Conservation (phyloP, 371 early-diverging fungal species). For the Mucor mucedo region DNA sequence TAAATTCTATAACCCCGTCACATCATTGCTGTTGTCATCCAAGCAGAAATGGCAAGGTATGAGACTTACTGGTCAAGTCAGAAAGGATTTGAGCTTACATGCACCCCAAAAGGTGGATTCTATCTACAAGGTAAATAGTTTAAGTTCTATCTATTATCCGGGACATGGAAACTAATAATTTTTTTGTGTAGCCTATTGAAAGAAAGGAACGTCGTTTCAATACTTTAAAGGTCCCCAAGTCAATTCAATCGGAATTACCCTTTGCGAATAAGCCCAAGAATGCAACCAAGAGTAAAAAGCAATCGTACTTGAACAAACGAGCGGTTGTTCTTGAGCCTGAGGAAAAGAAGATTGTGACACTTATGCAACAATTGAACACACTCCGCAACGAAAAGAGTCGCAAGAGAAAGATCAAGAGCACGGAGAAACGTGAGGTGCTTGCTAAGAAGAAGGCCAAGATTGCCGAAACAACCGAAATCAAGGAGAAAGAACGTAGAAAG, state of each 20-base stretch:
- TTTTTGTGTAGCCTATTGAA: constrained; percentile 68
- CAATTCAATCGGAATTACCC: constrained; percentile 84
- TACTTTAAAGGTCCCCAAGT: constrained; percentile 81
- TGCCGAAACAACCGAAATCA: constrained; percentile 47
- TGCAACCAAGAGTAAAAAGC: constrained; percentile 49
- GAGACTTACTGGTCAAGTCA: constrained; percentile 89
- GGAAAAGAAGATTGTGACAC: constrained; percentile 81
- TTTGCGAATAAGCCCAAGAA: constrained; percentile 91
- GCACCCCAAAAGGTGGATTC: constrained; percentile 83
- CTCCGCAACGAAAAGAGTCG: constrained; percentile 82
- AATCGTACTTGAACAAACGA: constrained; percentile 66
- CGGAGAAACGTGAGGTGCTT: constrained; percentile 48
- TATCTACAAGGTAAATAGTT: constrained; percentile 67
- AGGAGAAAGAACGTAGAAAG: constrained; percentile 54
- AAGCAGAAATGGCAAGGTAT: constrained; percentile 87
- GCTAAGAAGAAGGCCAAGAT: constrained; percentile 67
- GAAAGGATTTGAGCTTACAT: constrained; percentile 71
- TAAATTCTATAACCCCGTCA: constrained; percentile 95
- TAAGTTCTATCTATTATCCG: neutral
- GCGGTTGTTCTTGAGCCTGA: constrained; percentile 92
- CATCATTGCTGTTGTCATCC: constrained; percentile 77
- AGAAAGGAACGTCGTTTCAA: constrained; percentile 87
- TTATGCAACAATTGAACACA: constrained; percentile 89
- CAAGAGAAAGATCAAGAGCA: constrained; percentile 74
- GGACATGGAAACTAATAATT: neutral